Conservation (phyloP, 768 basidiomycete genomes). For the Pisolithus tinctorius region DNA sequence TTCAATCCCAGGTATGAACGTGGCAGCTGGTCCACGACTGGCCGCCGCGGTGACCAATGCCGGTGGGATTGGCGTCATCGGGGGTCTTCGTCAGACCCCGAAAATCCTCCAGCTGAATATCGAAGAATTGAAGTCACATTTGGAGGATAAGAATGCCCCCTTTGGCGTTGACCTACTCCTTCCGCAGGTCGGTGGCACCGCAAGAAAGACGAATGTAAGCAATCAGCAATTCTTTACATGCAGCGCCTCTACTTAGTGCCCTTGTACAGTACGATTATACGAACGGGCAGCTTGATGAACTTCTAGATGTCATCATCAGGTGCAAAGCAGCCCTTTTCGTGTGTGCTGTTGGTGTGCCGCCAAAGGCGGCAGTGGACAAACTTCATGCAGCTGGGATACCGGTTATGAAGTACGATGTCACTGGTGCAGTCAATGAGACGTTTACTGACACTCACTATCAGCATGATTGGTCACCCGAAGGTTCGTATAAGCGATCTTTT, state of each 20-base stretch:
- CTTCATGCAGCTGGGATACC: conserved; percentile 72
- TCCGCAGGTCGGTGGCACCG: conserved; percentile 75
- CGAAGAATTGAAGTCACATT: conserved; percentile 63
- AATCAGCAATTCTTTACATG: not conserved
- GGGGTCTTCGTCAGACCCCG: conserved; percentile 69
- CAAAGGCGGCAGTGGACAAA: conserved; percentile 74
- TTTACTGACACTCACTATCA: conserved; percentile 19
- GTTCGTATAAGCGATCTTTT: conserved; percentile 24
- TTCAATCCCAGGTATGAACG: conserved; percentile 51
- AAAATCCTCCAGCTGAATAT: conserved; percentile 62
- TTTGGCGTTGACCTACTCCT: conserved; percentile 82
- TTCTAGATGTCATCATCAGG: conserved; percentile 74
- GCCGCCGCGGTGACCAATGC: conserved; percentile 92
- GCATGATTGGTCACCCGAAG: conserved; percentile 87
- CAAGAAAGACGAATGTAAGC: conserved; percentile 72
- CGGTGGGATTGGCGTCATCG: conserved; percentile 84
- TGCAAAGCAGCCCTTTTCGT: conserved; percentile 74
- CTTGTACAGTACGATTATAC: conserved; percentile 60
- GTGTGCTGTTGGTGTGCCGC: conserved; percentile 79
- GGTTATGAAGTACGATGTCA: conserved; percentile 71
- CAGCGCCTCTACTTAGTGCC: not conserved
- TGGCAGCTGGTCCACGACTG: conserved; percentile 77
- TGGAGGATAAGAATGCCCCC: conserved; percentile 70
- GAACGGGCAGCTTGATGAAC: conserved; percentile 65
- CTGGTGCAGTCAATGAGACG: not conserved